Percentiles rank a stretch among this genome's conserved stretches.
These are phyloP conservation scores for Sporothrix luriei DNA, from an alignment of 2,329 filamentous ascomycete species.

Conservation along the genomic window DNA sequence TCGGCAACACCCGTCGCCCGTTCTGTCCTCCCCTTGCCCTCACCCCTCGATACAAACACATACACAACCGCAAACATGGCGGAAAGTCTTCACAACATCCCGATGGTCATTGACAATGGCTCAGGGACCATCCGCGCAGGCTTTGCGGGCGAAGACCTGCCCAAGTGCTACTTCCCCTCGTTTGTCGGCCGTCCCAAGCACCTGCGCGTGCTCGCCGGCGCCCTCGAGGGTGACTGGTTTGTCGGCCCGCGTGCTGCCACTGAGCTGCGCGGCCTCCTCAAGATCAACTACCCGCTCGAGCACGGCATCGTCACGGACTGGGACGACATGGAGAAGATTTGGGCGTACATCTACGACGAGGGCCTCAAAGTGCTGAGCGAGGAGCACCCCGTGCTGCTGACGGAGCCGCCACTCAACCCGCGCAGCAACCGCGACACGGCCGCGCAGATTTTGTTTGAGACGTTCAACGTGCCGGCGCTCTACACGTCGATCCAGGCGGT, in stretches of 20 bases:
- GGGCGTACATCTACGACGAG: constrained; percentile 96
- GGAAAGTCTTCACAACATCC: constrained; percentile 84
- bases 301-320: constrained; percentile 98
- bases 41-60: constrained; percentile 1
- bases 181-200: constrained; percentile 97
- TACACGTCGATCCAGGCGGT: constrained; percentile 98
- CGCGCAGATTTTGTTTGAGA: constrained; percentile 97
- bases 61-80: constrained; percentile 49
- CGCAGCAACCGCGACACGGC: constrained; percentile 94
- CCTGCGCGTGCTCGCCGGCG: constrained; percentile 89
- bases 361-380: constrained; percentile 96
- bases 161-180: constrained; percentile 96
- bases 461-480: constrained; percentile 94
- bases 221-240: constrained; percentile 93
- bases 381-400: constrained; percentile 96
- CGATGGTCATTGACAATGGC: constrained; percentile 98
- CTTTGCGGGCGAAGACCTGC: constrained; percentile 92
- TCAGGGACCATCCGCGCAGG: constrained; percentile 96
- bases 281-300: constrained; percentile 93
- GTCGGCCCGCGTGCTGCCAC: constrained; percentile 87
- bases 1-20: not conserved
- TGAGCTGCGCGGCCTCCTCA: constrained; percentile 86
- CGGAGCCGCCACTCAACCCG: constrained; percentile 93
- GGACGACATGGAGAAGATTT: constrained; percentile 99
- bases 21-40: not conserved